Evolutionary conservation across 2,329 filamentous ascomycete species (phyloP).

Genomic region (Xylaria sp.): DNA sequence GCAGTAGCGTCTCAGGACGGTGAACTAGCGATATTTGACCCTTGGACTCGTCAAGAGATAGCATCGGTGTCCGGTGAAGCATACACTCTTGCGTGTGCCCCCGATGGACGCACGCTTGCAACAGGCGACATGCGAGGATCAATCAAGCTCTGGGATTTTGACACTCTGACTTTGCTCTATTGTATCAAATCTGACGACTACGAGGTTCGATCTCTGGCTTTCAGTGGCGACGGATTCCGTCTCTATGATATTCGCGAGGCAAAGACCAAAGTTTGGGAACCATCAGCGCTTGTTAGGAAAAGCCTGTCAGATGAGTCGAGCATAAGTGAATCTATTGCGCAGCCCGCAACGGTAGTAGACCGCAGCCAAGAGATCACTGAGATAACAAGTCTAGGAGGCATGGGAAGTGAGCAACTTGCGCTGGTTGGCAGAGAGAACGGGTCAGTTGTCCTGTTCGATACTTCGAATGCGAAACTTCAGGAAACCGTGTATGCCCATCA

Average conservation of each 20-base stretch:
- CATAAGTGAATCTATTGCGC: slow-evolving; percentile 22
- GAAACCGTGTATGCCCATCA: slow-evolving; percentile 10
- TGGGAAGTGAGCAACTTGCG: slow-evolving; percentile 1
- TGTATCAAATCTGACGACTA: slow-evolving; percentile 25
- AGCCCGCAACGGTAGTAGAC: slow-evolving; percentile 17
- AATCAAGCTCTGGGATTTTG: slow-evolving; percentile 30
- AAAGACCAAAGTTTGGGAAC: slow-evolving; percentile 29
- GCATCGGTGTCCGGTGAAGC: slow-evolving; percentile 23
- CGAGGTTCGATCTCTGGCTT: slow-evolving; percentile 24
- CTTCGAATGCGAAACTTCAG: slow-evolving; percentile 5
- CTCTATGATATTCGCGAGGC: slow-evolving; percentile 21
- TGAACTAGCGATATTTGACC: slow-evolving; percentile 22
- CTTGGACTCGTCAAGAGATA: slow-evolving; percentile 20
- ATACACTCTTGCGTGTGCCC: slow-evolving; percentile 17
- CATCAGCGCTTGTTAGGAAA: slow-evolving; percentile 18
- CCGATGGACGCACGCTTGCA: slow-evolving; percentile 24
- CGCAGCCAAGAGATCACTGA: slow-evolving; percentile 5
- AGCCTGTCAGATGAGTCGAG: slow-evolving; percentile 24
- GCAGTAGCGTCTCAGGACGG: slow-evolving; percentile 24
- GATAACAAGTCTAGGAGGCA: slow-evolving; percentile 15
- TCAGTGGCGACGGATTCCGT: slow-evolving; percentile 18
- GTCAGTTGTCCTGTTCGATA: slow-evolving; percentile 17
- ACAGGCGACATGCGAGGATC: slow-evolving; percentile 21
- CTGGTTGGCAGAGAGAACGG: slow-evolving; percentile 16
- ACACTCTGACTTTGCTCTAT: slow-evolving; percentile 18